Base-by-base conservation (phyloP, 2,329 filamentous ascomycete genomes). In the Fusarium verrucosum region DNA sequence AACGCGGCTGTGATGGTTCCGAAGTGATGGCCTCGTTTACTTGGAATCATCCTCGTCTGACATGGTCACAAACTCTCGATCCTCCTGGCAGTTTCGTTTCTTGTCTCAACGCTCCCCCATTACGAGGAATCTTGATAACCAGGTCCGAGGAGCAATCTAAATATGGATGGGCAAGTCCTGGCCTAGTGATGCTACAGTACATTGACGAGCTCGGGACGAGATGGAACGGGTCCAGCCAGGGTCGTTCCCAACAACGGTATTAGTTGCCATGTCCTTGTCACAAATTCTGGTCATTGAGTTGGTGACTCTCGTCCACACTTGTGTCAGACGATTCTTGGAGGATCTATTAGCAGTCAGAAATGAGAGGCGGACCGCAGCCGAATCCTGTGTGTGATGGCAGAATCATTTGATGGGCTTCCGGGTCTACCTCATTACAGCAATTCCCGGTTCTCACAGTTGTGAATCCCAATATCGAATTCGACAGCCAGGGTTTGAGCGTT, bases 241-340 rank as follows among this genome's bases (percentile, higher is more conserved):
- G 58, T 50, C 50, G 46, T 56, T n/a, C 36, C 41, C 47, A 53
- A 40, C 41, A 46, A 54, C 54, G 62, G 51, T 32, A 35, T 56
- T 66, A 26, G 43, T 44, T 46, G 38, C 62, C 50, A 62, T 62
- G 46, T 50, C 50, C 62, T 46, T 23, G 50, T 63, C 53, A 28
- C 57, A 58, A 50, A 64, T 53, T 52, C 32, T 35, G 35, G 44
- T 26, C 43, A 32, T 46, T 54, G 35, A 57, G 55, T 61, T 65
- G 57, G 45, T 30, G 65, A 60, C 62, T 49, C 43, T 59, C 49
- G 50, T 57, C 41, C 37, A 32, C 44, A 17, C 28, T 60, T 28
- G 23, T 20, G 20, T 44, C 22, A 20, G 25, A 6, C 32, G 5
- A 25, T 25, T 32, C 30, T 28, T 20, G 33, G 14, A 40, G 37